Conservation (phyloP, 352 stramenopile genomes). For the Globisporangium abappressorium region DNA sequence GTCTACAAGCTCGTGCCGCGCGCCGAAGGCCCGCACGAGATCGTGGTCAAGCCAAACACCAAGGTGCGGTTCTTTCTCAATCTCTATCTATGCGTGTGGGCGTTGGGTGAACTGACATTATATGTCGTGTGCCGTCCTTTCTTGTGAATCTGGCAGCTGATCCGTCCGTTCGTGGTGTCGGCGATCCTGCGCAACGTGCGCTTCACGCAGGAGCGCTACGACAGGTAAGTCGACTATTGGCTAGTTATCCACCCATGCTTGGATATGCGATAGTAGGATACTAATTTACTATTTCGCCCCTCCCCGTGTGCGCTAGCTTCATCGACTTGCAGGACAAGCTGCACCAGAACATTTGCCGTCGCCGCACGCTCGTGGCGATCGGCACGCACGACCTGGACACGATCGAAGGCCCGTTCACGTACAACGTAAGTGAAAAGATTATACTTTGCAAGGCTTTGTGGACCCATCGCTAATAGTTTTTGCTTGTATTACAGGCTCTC, state of each 20-base stretch:
- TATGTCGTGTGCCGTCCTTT: neutral
- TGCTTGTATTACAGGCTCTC: constrained; percentile 65
- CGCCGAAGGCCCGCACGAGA: constrained; percentile 65
- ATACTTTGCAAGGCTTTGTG: no score
- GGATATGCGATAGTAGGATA: no score
- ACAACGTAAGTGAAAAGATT: constrained; percentile 51
- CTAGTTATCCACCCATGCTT: neutral
- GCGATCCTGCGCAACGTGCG: constrained; percentile 96
- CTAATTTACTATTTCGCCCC: no score
- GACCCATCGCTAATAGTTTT: neutral
- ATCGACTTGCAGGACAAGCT: constrained; percentile 99
- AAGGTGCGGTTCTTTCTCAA: constrained; percentile 36
- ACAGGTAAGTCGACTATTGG: constrained; percentile 47
- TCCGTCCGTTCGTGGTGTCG: constrained; percentile 98
- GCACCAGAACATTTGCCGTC: constrained; percentile 99
- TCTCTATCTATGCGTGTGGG: neutral
- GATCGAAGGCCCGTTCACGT: constrained; percentile 92
- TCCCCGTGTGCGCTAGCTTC: constrained; percentile 71
- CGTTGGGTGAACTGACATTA: neutral
- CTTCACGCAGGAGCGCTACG: constrained; percentile 96
- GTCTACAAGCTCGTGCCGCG: constrained; percentile 73
- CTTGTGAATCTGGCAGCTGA: constrained; percentile 30
- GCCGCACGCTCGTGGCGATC: constrained; percentile 99
- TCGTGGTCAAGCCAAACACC: constrained; percentile 85
- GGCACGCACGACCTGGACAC: constrained; percentile 99